These are phyloP conservation scores for Gossypium davidsonii DNA, from an alignment of 441 rosid species.

Conservation along the genomic window DNA sequence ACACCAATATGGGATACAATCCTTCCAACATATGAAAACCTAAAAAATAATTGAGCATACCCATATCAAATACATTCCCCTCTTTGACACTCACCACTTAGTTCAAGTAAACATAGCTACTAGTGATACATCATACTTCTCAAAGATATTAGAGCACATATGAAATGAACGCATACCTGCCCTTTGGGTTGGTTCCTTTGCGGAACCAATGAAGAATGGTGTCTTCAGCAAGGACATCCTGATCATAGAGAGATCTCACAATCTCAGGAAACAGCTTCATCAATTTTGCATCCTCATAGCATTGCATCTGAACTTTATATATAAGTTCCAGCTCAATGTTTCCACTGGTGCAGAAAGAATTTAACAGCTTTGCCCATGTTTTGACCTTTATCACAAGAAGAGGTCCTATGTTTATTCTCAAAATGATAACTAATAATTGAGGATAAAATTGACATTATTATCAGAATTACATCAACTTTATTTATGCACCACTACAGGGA, in stretches of 20 bases:
- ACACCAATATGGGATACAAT: neutral
- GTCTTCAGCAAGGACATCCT: constrained; percentile 93
- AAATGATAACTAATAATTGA: neutral
- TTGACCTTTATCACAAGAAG: constrained; percentile 46
- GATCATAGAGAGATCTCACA: constrained; percentile 77
- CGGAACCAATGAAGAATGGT: constrained; percentile 86
- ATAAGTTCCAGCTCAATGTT: constrained; percentile 87
- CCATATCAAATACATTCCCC: neutral
- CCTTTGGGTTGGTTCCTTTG: constrained; percentile 84
- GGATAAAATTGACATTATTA: neutral
- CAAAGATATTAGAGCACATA: neutral
- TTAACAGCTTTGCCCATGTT: constrained; percentile 76
- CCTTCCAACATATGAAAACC: neutral
- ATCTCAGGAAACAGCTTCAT: constrained; percentile 94
- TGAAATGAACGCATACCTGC: constrained; percentile 46
- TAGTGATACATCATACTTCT: neutral
- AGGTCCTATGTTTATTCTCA: neutral
- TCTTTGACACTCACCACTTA: neutral
- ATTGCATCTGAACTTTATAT: constrained; percentile 95
- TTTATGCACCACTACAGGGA: neutral
- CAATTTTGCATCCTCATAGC: constrained; percentile 95
- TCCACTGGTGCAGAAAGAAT: constrained; percentile 72
- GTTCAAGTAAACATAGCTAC: neutral
- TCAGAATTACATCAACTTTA: neutral
- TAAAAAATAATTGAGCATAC: neutral